phyloP scores from a whole-genome alignment of 139 green algal species.

The Nannochloris sp. region DNA sequence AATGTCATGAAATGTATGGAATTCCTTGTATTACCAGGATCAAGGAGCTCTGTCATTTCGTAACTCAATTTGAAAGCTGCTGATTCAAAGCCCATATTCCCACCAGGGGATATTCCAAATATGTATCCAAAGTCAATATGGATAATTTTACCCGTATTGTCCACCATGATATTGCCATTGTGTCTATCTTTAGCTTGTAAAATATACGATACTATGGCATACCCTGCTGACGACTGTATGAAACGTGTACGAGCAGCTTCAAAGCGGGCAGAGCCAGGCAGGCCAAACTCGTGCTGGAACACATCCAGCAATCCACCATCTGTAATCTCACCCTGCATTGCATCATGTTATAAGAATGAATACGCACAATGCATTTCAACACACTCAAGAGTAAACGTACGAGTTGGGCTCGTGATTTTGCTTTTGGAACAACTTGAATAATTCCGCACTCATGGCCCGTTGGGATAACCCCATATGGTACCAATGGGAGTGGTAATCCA shows the following conservation, averaged over 20 bases:
- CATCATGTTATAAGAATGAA: constrained; percentile 46
- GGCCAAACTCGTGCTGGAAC: constrained; percentile 83
- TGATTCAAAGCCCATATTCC: constrained; percentile 84
- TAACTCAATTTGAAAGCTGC: constrained; percentile 96
- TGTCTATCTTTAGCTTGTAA: constrained; percentile 91
- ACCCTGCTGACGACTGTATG: constrained; percentile 68
- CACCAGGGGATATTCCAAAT: constrained; percentile 68
- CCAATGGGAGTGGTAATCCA: constrained; percentile 76
- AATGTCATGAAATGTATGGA: constrained; percentile 38
- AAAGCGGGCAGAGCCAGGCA: constrained; percentile 60
- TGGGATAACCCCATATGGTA: constrained; percentile 89
- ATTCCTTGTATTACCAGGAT: constrained; percentile 46
- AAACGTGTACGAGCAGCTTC: constrained; percentile 83
- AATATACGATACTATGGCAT: constrained; percentile 83
- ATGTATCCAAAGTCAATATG: constrained; percentile 99
- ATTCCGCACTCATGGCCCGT: constrained; percentile 93
- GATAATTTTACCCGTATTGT: constrained; percentile 83
- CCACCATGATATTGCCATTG: constrained; percentile 97
- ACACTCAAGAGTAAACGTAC: constrained; percentile 9
- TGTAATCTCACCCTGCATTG: constrained; percentile 71
- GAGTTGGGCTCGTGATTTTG: constrained; percentile 40
- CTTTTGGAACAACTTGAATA: constrained; percentile 90
- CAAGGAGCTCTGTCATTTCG: constrained; percentile 96
- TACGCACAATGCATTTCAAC: constrained; percentile 31
- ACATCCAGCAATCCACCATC: constrained; percentile 90